Evolutionary conservation across 164 flowering plant genomes (phyloP), one percentile per base, ranked within the genome.

Genomic region (Vitis labrusca): DNA sequence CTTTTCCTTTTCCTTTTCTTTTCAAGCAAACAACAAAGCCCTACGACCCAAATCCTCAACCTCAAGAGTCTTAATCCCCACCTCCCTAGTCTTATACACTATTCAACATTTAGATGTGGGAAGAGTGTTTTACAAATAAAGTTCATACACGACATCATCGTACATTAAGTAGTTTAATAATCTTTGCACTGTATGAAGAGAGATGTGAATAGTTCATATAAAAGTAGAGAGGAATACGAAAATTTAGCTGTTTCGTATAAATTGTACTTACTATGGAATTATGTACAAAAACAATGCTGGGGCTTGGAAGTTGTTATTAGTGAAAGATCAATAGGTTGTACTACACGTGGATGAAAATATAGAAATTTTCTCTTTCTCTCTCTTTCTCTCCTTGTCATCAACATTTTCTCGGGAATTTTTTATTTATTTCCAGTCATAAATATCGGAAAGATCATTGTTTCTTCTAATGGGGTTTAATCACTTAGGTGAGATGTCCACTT

Each of bases 121-220:
- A 37, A 37, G 44, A 37, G 44, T 37, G 44, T 37, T 37, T 37
- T 37, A 37, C 44, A 37, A 37, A 37, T 37, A 37, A 37, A 37
- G 44, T 37, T 37, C 44, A 37, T 23, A 23, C 27, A 37, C 7
- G 44, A 37, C 2, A 37, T 37, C 44, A 37, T 37, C 44, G 44
- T 37, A 37, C 44, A 37, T 37, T 37, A 37, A 6, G 44, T 37
- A 37, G 61, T 77, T 14, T 8, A 74, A 68, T 65, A 69, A 76
- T 66, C 55, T 65, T 68, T 56, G 37, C 30, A 73, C 57, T 66
- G 15, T 73, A 68, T 73, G 77, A 66, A 65, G 65, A 73, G 47
- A 53, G 68, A 67, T 73, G 79, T 76, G 82, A 64, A 79, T 79
- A 76, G 62, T 37, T 59, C 48, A 54, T 37, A 30, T 57, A 54